A percentile compares a stretch with the other conserved stretches of the same genome.
Conservation (phyloP, 441 rosid species). For the Biscutella laevigata region DNA sequence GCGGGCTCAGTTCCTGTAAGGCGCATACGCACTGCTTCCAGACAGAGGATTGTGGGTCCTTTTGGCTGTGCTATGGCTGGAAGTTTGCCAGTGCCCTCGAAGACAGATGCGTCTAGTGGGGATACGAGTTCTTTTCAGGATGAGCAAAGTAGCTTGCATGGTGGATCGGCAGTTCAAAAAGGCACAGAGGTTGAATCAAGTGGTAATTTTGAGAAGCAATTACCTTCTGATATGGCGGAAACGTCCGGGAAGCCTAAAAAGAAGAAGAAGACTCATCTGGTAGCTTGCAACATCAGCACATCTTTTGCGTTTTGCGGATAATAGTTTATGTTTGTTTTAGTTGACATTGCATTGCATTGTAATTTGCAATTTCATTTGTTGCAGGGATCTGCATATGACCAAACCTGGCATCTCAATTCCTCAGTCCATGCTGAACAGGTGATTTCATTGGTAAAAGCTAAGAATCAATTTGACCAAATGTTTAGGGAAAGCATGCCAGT, state of each 20-base stretch:
- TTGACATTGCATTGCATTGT: conserved; percentile 14
- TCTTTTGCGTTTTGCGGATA: conserved; percentile 13
- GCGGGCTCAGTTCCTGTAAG: conserved; percentile 74
- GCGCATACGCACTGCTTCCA: conserved; percentile 85
- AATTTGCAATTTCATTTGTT: conserved; percentile 27
- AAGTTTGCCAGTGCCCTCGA: conserved; percentile 40
- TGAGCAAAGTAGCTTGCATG: conserved; percentile 78
- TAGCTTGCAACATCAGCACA: conserved; percentile 39
- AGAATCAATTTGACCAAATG: not conserved
- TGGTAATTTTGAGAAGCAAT: conserved; percentile 63
- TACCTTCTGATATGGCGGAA: conserved; percentile 69
- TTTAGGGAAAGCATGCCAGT: not conserved
- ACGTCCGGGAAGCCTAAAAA: conserved; percentile 68
- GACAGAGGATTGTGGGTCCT: conserved; percentile 74
- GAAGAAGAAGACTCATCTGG: conserved; percentile 72
- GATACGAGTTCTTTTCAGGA: conserved; percentile 97
- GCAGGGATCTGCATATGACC: conserved; percentile 80
- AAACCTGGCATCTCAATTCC: conserved; percentile 71
- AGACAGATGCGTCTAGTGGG: conserved; percentile 95
- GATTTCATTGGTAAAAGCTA: conserved; percentile 15
- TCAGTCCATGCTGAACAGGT: conserved; percentile 71
- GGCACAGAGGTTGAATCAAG: conserved; percentile 80
- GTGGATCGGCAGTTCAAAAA: conserved; percentile 68
- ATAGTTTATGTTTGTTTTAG: conserved; percentile 5
- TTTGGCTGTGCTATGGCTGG: conserved; percentile 53